Conservation (phyloP, 331 rosid genomes). For the Malus hybrid region DNA sequence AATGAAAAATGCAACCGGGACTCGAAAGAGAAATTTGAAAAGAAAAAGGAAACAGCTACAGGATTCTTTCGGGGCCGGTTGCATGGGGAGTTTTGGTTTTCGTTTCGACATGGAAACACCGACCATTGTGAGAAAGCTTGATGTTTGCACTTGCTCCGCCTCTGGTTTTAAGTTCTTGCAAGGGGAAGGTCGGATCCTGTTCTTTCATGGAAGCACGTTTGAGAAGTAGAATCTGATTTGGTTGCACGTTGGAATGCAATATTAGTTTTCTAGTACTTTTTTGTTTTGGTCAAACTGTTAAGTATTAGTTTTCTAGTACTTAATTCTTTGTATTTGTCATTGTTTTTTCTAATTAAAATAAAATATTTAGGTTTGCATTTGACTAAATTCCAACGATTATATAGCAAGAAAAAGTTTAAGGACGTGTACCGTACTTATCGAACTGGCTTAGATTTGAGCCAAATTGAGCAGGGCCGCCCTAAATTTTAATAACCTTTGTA, state of each 20-base stretch:
- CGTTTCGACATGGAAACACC: slow-evolving; percentile 31
- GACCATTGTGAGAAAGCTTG: slow-evolving; percentile 32
- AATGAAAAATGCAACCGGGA: slow-evolving; percentile 39
- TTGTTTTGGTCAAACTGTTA: too few species aligned
- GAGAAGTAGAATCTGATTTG: background rate
- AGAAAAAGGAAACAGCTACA: slow-evolving; percentile 4
- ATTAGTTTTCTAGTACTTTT: background rate
- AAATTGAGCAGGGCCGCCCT: too few species aligned
- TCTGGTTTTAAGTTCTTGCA: slow-evolving; percentile 23
- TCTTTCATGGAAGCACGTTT: slow-evolving; percentile 50
- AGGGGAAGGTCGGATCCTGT: background rate
- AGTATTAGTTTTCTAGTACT: background rate
- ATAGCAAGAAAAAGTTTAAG: background rate
- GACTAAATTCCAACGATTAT: background rate
- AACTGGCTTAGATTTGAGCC: too few species aligned
- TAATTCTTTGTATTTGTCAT: background rate
- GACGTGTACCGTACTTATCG: too few species aligned
- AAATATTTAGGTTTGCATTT: background rate
- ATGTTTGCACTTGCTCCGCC: slow-evolving; percentile 5
- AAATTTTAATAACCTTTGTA: too few species aligned
- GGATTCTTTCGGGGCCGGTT: slow-evolving; percentile 13
- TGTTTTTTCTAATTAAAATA: background rate
- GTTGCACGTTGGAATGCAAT: slow-evolving; percentile 25
- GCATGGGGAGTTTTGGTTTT: slow-evolving; percentile 34
- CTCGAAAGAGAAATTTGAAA: slow-evolving; percentile 28